Base-by-base conservation (phyloP, 2,329 filamentous ascomycete species). In the Fusarium fujikuroi region DNA sequence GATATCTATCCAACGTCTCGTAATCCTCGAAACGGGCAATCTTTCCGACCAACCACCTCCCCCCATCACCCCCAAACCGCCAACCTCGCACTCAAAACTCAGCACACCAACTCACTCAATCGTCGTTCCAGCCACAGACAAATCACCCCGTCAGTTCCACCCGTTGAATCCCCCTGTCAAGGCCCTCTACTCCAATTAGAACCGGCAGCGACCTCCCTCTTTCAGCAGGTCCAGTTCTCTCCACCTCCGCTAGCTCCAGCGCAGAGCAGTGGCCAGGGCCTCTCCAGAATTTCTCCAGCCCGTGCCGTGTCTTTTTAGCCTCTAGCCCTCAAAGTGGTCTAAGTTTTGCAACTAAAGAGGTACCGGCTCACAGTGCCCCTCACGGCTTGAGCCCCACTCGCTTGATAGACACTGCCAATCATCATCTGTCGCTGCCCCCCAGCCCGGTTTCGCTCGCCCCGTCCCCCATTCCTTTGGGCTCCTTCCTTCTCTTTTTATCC, bases 361-460 rank as follows among this genome's bases (percentile, higher is more conserved):
- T 78, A 76, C 76, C 73, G 59, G 57, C 56, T 71, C 76, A 77
- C 76, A 77, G 76, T 77, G 76, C 46, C 56, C 53, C 60, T 56
- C 57, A 75, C 76, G 75, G 74, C 57, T 50, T 50, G 15, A 14
- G 52, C 37, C 18, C 73, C 62, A 69, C 61, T 43, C 43, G n/a
- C 46, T 44, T 23, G n/a, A 47, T 28, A 9, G 7, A 37, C 8
- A 40, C 37, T 21, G 2, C 72, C 66, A 75, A 69, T 75, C 59
- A 73, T 32, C 18, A n/a, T 23, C 30, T 30, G 32, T 30, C 30
- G 10, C 61, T 60, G 36, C 30, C 47, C 67, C 72, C 70, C 61
- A 64, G 66, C 66, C 63, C 66, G 57, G 59, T 66, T 44, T 65
- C 44, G 64, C 70, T 74, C 68, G 63, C 60, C 66, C 66, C 53